Percentiles rank a stretch among this genome's conserved stretches.
Conservation (phyloP, 2,329 filamentous ascomycete genomes). For the Botrytis medusae region DNA sequence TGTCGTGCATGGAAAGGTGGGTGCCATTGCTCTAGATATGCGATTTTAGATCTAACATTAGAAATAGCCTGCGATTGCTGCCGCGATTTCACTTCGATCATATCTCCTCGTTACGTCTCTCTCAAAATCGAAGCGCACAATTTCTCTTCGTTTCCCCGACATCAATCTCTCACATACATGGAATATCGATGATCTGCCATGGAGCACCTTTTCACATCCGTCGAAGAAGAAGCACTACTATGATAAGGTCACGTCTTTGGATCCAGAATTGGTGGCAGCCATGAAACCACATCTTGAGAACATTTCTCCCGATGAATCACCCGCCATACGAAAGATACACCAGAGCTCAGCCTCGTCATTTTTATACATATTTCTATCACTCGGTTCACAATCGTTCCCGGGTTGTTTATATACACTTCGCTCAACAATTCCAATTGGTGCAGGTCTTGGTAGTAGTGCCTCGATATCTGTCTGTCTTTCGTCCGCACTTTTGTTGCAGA, state of each 20-base stretch:
- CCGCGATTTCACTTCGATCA: conserved; percentile 89
- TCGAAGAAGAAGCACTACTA: conserved; percentile 95
- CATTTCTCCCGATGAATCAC: conserved; percentile 66
- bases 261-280: conserved; percentile 76
- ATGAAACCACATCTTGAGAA: conserved; percentile 74
- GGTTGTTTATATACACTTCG: conserved; percentile 87
- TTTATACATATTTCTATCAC: conserved; percentile 87
- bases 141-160: conserved; percentile 87
- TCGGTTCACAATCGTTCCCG: conserved; percentile 75
- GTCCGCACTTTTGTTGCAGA: conserved; percentile 80
- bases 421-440: conserved; percentile 89
- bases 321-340: conserved; percentile 79
- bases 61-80: conserved; percentile 79
- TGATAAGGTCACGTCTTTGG: conserved; percentile 79
- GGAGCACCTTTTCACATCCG: conserved; percentile 75
- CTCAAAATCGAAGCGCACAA: conserved; percentile 85
- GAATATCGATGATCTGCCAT: conserved; percentile 90
- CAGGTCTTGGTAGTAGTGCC: conserved; percentile 90
- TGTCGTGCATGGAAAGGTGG: conserved; percentile 92
- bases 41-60: background rate
- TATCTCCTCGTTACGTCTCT: conserved; percentile 95
- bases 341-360: conserved; percentile 79
- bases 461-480: conserved; percentile 89
- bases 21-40: conserved; percentile 26
- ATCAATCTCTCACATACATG: conserved; percentile 87